Evolutionary conservation across 2,329 filamentous ascomycete genomes (phyloP).

Genomic region (Fusarium sp.): DNA sequence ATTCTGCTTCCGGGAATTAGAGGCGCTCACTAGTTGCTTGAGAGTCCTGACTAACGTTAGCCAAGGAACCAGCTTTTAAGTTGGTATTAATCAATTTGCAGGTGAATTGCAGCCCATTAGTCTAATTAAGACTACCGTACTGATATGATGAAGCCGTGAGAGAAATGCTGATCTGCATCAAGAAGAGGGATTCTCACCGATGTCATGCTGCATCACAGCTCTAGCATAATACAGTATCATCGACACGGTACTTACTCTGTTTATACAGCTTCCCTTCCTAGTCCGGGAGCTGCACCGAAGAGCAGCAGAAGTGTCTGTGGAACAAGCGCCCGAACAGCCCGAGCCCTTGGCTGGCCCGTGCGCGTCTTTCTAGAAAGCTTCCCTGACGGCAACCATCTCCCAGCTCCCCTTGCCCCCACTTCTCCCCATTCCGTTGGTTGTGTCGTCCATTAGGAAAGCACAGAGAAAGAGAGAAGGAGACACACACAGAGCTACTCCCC

Average conservation of each 20-base stretch:
- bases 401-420: constrained; percentile 33
- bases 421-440: constrained; percentile 39
- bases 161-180: constrained; percentile 8
- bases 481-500: constrained; percentile 15
- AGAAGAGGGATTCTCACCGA: constrained; percentile 1
- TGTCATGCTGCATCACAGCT: constrained; percentile 7
- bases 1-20: constrained; percentile 37
- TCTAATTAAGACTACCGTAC: background rate
- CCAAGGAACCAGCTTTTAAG: constrained; percentile 10
- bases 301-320: constrained; percentile 42
- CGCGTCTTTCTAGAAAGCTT: constrained; percentile 48
- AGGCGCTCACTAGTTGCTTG: constrained; percentile 10
- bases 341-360: constrained; percentile 34
- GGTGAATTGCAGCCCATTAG: background rate
- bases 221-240: background rate
- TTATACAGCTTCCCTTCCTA: constrained; percentile 16
- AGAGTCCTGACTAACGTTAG: constrained; percentile 13
- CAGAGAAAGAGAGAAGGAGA: background rate
- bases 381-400: constrained; percentile 40
- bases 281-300: constrained; percentile 47
- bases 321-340: constrained; percentile 40
- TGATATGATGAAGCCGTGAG: background rate
- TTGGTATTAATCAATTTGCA: background rate
- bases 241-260: constrained; percentile 2
- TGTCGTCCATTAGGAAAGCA: constrained; percentile 14